Evolutionary conservation across 371 early-diverging fungal species (phyloP).

Genomic region (Zychaea mexicana): DNA sequence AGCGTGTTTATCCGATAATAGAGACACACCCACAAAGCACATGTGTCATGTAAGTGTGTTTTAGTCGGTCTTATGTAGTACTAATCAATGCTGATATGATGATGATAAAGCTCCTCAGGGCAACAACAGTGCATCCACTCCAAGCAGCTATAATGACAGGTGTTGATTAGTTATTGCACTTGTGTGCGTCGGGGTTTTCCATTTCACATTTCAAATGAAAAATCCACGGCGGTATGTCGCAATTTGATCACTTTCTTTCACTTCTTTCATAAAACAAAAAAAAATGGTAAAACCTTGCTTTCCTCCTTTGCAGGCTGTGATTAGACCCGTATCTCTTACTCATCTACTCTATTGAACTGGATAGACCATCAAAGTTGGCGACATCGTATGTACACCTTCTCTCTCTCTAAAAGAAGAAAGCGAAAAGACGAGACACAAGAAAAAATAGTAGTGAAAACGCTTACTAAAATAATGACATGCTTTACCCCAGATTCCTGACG

Average conservation of each 20-base stretch:
- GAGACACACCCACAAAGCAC: no score
- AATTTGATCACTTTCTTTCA: background rate
- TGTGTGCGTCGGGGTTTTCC: background rate
- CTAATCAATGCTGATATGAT: no score
- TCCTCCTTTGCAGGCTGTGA: background rate
- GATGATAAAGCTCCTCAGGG: no score
- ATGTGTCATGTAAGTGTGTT: no score
- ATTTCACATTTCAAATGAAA: background rate
- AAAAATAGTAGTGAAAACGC: background rate
- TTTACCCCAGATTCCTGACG: constrained; percentile 36
- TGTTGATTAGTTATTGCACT: no score
- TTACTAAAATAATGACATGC: background rate
- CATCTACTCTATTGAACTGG: background rate
- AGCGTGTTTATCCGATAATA: no score
- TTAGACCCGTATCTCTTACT: background rate
- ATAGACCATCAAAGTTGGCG: constrained; percentile 25
- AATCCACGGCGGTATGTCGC: background rate
- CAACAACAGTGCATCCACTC: no score
- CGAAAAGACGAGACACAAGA: background rate
- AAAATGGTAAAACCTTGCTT: background rate
- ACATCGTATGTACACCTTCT: constrained; percentile 18
- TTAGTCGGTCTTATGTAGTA: no score
- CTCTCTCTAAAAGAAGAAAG: background rate
- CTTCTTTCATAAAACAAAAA: background rate
- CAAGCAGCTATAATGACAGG: no score